Evolutionary conservation across 2,329 filamentous ascomycete genomes (phyloP), one percentile per base, ranked within the genome.

Genomic region (Diatrype stigma): DNA sequence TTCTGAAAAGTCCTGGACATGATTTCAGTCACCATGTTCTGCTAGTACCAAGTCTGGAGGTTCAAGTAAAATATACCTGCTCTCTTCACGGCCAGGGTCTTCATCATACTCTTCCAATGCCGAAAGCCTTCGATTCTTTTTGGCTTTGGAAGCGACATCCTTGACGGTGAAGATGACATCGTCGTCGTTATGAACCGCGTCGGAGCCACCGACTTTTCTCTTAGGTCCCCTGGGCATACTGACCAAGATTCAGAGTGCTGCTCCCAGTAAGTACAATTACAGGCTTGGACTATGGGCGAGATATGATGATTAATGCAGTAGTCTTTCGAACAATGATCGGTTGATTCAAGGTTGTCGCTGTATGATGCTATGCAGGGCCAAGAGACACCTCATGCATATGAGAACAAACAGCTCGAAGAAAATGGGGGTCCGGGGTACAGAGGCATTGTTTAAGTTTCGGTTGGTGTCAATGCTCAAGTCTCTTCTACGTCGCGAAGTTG

Each of bases 31-130:
- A 12, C 16, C 34, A 10, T 10, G 10, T 30, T 10, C 26, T 30
- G 5, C 5, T 5, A 30, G 26, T 30, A 30, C 10, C 6, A 10
- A 10, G 26, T 30, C 6, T 30, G 26, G 26, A 10, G 6, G 10
- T 30, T 30, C 6, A 30, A 30, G 26, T 30, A 10, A 10, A 30
- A 30, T 30, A 53, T 30, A 62, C 60, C 53, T 59, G 30, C 57
- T 60, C 42, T 54, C 46, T 16, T 58, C 60, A 44, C 62, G 58
- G 28, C 63, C 60, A 19, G 56, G 51, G 19, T 66, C 63, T 53
- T 61, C 58, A 7, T 61, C 56, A 12, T 66, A 61, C 38, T 66
- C 63, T 42, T 62, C 64, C 14, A 67, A 55, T 22, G 59, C 60
- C 21, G 63, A 59, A 26, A 64, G 50, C 32, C 45, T 57, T 23